A percentile compares a stretch with the other conserved stretches of the same genome.
These are phyloP conservation scores for Ophiosphaerella korrae DNA, from an alignment of 2,329 filamentous ascomycete species.

Conservation along the genomic window DNA sequence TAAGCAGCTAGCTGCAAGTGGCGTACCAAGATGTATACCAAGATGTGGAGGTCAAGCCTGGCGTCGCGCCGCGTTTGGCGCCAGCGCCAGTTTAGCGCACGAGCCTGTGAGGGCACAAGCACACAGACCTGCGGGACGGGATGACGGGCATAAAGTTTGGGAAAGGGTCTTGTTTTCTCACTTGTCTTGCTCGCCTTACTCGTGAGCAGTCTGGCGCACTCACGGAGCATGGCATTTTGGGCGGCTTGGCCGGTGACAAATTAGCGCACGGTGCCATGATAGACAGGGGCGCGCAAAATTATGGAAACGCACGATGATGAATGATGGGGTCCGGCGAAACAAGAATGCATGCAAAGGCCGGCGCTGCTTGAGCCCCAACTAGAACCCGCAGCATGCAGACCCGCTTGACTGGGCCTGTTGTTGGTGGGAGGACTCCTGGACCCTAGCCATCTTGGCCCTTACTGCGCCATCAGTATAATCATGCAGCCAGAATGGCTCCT, in stretches of 20 bases:
- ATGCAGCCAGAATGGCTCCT: slow-evolving; percentile 2
- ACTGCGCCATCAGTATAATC: slow-evolving; percentile 29
- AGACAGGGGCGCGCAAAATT: slow-evolving; percentile 13
- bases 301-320: slow-evolving; percentile 30
- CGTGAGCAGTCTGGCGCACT: slow-evolving; percentile 24
- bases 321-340: slow-evolving; percentile 22
- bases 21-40: background rate
- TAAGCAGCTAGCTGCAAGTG: slow-evolving; percentile 27
- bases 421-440: slow-evolving; percentile 22
- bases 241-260: background rate
- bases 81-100: slow-evolving; percentile 33
- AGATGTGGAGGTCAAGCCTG: slow-evolving; percentile 27
- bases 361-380: slow-evolving; percentile 28
- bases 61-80: slow-evolving; percentile 30
- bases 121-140: slow-evolving; percentile 44
- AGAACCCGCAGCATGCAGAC: slow-evolving; percentile 34
- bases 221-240: slow-evolving; percentile 1
- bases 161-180: slow-evolving; percentile 35
- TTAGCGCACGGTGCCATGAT: slow-evolving; percentile 8
- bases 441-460: slow-evolving; percentile 17
- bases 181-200: slow-evolving; percentile 23
- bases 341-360: slow-evolving; percentile 32
- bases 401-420: slow-evolving; percentile 29
- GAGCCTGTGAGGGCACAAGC: slow-evolving; percentile 22
- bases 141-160: slow-evolving; percentile 48